A percentile compares a stretch with the other conserved stretches of the same genome.
These are phyloP conservation scores for Bidens hawaiensis DNA, from an alignment of 140 eudicot species.

Conservation along the genomic window DNA sequence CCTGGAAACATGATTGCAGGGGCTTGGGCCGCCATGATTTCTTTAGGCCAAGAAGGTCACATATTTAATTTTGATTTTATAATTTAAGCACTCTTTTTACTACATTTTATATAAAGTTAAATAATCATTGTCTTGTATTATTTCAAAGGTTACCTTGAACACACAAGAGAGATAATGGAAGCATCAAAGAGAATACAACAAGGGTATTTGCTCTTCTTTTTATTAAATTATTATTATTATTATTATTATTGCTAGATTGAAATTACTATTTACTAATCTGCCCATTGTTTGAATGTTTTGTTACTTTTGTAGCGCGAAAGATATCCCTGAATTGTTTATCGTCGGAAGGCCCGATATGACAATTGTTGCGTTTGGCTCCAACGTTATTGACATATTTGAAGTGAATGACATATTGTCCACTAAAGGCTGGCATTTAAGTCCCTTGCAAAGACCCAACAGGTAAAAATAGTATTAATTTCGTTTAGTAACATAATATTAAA, in stretches of 20 bases:
- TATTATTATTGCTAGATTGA: too few relatives aligned
- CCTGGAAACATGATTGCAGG: constrained; percentile 95
- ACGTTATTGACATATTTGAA: constrained; percentile 76
- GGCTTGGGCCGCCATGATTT: constrained; percentile 98
- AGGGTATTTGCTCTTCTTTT: constrained; percentile 44
- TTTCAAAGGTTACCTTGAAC: constrained; percentile 83
- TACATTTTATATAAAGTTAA: constrained; percentile 4
- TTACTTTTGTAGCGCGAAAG: constrained; percentile 56
- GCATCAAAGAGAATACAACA: constrained; percentile 87
- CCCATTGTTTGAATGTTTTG: constrained; percentile 8
- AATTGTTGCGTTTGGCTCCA: constrained; percentile 87
- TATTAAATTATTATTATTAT: too few relatives aligned
- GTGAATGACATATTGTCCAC: constrained; percentile 82
- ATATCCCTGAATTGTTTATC: constrained; percentile 68
- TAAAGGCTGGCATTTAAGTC: constrained; percentile 98
- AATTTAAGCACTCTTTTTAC: neutral
- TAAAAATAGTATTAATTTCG: constrained; percentile 1
- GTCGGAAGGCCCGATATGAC: constrained; percentile 99
- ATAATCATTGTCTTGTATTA: neutral
- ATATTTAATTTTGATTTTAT: neutral
- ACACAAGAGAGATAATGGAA: constrained; percentile 92
- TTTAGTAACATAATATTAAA: neutral
- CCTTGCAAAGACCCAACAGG: constrained; percentile 98
- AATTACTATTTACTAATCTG: neutral
- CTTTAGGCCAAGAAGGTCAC: constrained; percentile 87